These are phyloP conservation scores for Wickerhamiella nectarea DNA, from an alignment of 805 yeast species.

Conservation along the genomic window DNA sequence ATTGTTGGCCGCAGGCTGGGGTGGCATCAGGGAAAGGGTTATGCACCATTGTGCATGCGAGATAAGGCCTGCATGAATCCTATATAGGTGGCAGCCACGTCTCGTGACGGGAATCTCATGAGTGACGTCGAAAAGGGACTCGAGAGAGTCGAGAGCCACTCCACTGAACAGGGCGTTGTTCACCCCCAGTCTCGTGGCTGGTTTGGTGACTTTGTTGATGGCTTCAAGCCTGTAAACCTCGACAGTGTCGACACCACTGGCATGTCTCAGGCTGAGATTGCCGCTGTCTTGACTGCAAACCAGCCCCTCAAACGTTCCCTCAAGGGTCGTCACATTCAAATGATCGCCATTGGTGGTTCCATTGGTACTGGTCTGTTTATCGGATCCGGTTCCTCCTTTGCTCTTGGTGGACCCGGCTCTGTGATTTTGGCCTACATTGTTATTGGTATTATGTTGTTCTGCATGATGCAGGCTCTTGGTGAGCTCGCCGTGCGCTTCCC, in stretches of 20 bases:
- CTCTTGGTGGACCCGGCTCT: constrained; percentile 37
- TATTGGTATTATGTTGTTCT: constrained; percentile 42
- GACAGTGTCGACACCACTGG: constrained; percentile 15
- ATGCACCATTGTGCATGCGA: not conserved
- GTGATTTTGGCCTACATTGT: constrained; percentile 33
- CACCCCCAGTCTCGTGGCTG: constrained; percentile 2
- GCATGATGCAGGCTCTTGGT: constrained; percentile 46
- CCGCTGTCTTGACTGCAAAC: constrained; percentile 13
- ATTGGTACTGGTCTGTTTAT: constrained; percentile 56
- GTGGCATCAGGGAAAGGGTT: not conserved
- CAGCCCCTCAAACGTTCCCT: constrained; percentile 27
- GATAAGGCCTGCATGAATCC: not conserved
- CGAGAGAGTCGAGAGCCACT: not conserved
- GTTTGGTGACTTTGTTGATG: constrained; percentile 10
- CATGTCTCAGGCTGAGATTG: constrained; percentile 25
- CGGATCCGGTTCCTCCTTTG: constrained; percentile 34
- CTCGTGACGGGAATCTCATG: not conserved
- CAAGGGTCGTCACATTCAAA: constrained; percentile 28
- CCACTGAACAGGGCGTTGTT: not conserved
- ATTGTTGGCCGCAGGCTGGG: no score
- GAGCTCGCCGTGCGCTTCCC: constrained; percentile 52
- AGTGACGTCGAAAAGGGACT: constrained; percentile 8
- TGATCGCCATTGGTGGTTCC: constrained; percentile 67
- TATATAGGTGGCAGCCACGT: not conserved
- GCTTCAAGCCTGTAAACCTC: constrained; percentile 17